phyloP scores from a whole-genome alignment of 495 filamentous ascomycete genomes.

The Aspergillus campestris region DNA sequence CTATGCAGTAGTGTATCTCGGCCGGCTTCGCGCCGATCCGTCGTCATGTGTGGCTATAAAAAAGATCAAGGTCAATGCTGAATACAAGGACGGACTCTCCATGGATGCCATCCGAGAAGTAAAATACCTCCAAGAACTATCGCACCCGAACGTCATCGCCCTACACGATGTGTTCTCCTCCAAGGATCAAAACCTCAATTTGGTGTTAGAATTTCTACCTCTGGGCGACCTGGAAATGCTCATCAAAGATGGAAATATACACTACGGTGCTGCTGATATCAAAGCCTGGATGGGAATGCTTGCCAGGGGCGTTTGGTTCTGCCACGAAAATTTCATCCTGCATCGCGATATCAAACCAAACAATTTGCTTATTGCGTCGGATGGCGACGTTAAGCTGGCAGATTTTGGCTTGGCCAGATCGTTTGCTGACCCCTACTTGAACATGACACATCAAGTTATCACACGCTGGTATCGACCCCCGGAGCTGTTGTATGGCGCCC shows the following conservation, averaged over 20 bases:
- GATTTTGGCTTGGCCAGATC: slow-evolving; percentile 92
- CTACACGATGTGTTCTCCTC: slow-evolving; percentile 86
- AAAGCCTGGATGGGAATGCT: slow-evolving; percentile 99
- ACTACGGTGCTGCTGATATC: slow-evolving; percentile 73
- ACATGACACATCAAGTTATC: slow-evolving; percentile 92
- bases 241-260: slow-evolving; percentile 73
- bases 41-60: slow-evolving; percentile 81
- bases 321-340: slow-evolving; percentile 87
- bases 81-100: slow-evolving; percentile 75
- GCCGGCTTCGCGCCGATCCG: slow-evolving; percentile 62
- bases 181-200: slow-evolving; percentile 86
- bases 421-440: slow-evolving; percentile 78
- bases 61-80: slow-evolving; percentile 90
- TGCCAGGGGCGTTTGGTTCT: slow-evolving; percentile 87
- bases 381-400: slow-evolving; percentile 89
- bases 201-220: slow-evolving; percentile 90
- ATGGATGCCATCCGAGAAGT: slow-evolving; percentile 95
- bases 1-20: slow-evolving; percentile 91
- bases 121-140: slow-evolving; percentile 89
- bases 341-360: slow-evolving; percentile 99
- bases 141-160: slow-evolving; percentile 89
- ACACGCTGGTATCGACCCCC: slow-evolving; percentile 95
- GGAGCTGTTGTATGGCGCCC: slow-evolving; percentile 83
- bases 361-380: slow-evolving; percentile 87
- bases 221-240: slow-evolving; percentile 88